Conservation (phyloP, 176 grass and related monocot species). For the Aegilops sharonensis region DNA sequence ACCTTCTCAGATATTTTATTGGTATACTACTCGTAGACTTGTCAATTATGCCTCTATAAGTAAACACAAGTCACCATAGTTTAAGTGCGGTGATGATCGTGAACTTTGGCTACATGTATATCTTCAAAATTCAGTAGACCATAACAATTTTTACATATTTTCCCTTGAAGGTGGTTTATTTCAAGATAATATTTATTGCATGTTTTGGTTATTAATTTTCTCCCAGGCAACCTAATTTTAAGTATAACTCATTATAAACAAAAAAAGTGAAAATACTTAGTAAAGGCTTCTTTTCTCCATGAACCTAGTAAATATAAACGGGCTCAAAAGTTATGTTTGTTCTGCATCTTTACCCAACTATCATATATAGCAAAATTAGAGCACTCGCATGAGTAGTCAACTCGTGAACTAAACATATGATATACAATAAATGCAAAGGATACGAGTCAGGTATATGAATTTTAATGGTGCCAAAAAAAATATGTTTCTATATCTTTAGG, state of each 20-base stretch:
- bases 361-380: neutral
- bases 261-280: neutral
- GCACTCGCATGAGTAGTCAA: no score
- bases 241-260: no score
- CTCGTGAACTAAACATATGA: neutral
- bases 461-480: neutral
- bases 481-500: neutral
- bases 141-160: neutral
- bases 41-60: neutral
- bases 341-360: neutral
- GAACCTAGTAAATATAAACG: neutral
- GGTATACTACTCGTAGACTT: conserved; percentile 43
- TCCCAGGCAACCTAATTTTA: no score
- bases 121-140: neutral
- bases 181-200: neutral
- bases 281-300: neutral
- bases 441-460: neutral
- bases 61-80: neutral
- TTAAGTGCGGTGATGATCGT: neutral
- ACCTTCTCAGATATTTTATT: conserved; percentile 68
- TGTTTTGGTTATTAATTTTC: neutral
- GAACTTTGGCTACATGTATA: neutral
- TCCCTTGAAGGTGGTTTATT: neutral
- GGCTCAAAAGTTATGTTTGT: neutral
- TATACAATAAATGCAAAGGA: neutral